phyloP scores from a whole-genome alignment of 2,329 filamentous ascomycete species.

The Aspergillus glaucus region DNA sequence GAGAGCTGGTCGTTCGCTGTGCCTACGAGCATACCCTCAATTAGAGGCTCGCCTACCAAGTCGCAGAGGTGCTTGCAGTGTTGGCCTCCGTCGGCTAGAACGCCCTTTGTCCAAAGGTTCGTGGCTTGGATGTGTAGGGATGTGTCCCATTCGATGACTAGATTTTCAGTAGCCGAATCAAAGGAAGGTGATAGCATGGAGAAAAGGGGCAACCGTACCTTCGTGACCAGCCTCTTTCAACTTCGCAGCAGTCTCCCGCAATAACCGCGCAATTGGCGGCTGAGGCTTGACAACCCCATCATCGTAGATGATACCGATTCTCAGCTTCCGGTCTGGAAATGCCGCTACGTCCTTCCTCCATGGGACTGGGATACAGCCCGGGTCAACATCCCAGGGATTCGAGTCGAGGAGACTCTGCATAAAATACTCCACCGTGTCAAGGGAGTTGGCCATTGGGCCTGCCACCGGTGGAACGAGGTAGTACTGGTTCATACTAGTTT shows the following conservation, averaged over 20 bases:
- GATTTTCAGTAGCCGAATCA: neutral
- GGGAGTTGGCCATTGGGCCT: constrained; percentile 19
- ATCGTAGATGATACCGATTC: constrained; percentile 53
- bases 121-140: constrained; percentile 16
- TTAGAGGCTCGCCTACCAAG: constrained; percentile 22
- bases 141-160: constrained; percentile 28
- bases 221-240: constrained; percentile 51
- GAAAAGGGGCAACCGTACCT: constrained; percentile 20
- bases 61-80: constrained; percentile 20
- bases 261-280: constrained; percentile 52
- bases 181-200: neutral
- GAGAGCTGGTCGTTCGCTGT: constrained; percentile 18
- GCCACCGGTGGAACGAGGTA: constrained; percentile 23
- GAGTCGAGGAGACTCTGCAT: constrained; percentile 19
- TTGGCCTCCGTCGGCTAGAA: constrained; percentile 26
- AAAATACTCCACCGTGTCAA: constrained; percentile 21
- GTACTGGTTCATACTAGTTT: constrained; percentile 35
- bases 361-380: constrained; percentile 32
- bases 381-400: constrained; percentile 29
- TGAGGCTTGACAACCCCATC: constrained; percentile 56
- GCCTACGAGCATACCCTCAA: constrained; percentile 29
- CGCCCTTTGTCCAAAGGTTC: constrained; percentile 23
- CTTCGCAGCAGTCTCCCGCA: constrained; percentile 45
- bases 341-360: constrained; percentile 19
- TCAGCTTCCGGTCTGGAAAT: constrained; percentile 42